Base-by-base conservation (phyloP, 768 basidiomycete species). In the Termitomyces sp. region DNA sequence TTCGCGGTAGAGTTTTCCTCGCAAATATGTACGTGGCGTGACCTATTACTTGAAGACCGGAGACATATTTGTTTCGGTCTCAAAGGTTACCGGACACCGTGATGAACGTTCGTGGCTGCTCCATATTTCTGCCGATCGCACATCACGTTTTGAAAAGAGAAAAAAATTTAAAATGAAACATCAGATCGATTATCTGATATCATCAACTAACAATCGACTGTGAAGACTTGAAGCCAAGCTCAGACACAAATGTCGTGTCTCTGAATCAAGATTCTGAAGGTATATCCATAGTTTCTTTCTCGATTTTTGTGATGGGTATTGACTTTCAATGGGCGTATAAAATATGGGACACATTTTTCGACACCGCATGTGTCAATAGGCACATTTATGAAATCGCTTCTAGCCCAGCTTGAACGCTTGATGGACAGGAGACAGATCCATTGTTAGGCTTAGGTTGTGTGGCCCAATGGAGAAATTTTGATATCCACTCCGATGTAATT, bases 401-500 rank as follows among this genome's bases (percentile, higher is more conserved):
- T 20, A 24, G 20, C 20, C 22, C 26, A n/a, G n/a, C 4, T 26
- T 26, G 26, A 26, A 26, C 26, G 26, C 20, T 43, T 43, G 14
- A 24, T 13, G 22, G 40, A 42, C 40, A 42, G 9, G n/a, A 3
- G n/a, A 42, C 40, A 42, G 3, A 42, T n/a, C 43, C 42, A 43
- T 46, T 12, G 28, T 33, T 13, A 18, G 22, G 40, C 40, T 8
- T n/a, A 38, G 6, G 38, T 10, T 16, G 33, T 36, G 6, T 33
- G 35, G 9, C 35, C 35, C 22, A 22, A 49, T 35, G 49, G 49
- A 35, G 14, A 50, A 46, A 26, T 26, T 20, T 35, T 42, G n/a
- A 13, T 49, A 20, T 33, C 0, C 9, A 49, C 13, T 48, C 42
- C 54, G 59, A 47, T 54, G 28, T 66, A 64, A 72, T 73, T 73